phyloP scores from a whole-genome alignment of 495 filamentous ascomycete genomes.

The Xylaria acuta region DNA sequence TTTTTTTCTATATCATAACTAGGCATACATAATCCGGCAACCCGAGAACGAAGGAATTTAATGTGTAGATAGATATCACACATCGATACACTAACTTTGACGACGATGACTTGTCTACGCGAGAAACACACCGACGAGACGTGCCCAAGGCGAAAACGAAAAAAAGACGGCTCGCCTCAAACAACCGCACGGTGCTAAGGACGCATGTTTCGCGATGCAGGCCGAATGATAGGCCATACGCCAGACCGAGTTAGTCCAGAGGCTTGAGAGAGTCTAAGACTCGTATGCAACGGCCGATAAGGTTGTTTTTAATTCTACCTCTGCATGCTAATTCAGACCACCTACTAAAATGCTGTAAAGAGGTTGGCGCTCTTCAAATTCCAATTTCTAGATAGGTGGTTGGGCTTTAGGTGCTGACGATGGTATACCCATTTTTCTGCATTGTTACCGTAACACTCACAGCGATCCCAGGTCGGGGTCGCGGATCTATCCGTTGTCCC shows the following conservation, averaged over 20 bases:
- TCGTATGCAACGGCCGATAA: background rate
- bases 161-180: background rate
- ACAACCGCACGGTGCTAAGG: background rate
- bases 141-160: background rate
- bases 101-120: too few species aligned
- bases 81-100: background rate
- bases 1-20: background rate
- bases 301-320: background rate
- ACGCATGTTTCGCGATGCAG: constrained; percentile 2
- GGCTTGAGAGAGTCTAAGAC: background rate
- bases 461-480: background rate
- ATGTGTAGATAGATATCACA: background rate
- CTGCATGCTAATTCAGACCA: background rate
- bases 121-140: background rate
- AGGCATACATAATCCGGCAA: background rate
- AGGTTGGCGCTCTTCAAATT: background rate
- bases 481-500: background rate
- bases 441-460: background rate
- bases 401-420: background rate
- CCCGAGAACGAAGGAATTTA: background rate
- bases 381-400: background rate
- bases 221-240: background rate
- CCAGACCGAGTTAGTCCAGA: background rate
- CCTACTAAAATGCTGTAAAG: background rate
- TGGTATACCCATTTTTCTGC: background rate